phyloP scores from a whole-genome alignment of 2,329 filamentous ascomycete species.

The Thelonectria blattea region DNA sequence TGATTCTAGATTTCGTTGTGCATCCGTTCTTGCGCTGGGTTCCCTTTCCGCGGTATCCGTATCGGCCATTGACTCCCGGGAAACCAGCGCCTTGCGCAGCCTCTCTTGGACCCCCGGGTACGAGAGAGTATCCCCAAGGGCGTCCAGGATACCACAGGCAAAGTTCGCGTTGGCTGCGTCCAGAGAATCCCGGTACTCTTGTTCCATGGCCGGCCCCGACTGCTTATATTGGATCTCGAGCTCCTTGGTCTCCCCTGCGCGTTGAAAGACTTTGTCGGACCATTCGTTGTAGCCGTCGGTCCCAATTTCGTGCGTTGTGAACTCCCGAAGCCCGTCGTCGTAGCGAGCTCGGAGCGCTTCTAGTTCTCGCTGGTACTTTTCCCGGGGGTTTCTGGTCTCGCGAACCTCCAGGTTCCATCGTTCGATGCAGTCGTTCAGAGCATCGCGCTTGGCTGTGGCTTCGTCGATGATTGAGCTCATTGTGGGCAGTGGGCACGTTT shows the following conservation, averaged over 20 bases:
- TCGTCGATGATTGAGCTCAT: background rate
- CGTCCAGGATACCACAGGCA: background rate
- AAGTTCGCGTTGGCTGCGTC: background rate
- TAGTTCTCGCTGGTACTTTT: background rate
- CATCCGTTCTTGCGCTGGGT: background rate
- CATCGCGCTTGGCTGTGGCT: background rate
- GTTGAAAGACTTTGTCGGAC: background rate
- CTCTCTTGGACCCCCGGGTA: background rate
- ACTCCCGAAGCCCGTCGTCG: background rate
- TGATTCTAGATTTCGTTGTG: background rate
- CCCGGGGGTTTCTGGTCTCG: background rate
- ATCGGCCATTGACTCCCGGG: background rate
- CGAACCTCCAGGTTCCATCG: background rate
- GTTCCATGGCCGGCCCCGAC: background rate
- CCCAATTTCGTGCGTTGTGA: background rate
- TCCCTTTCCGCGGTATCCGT: background rate
- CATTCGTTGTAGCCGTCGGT: background rate
- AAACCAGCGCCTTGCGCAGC: background rate
- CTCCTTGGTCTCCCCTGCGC: background rate
- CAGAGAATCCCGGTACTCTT: background rate
- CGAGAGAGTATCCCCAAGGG: background rate
- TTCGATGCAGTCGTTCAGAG: background rate
- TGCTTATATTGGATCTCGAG: slow-evolving; percentile 1
- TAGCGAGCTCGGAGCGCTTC: background rate
- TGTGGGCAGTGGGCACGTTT: too few species aligned